phyloP scores from a whole-genome alignment of 306 rosid species.

The Medicago arabica region DNA sequence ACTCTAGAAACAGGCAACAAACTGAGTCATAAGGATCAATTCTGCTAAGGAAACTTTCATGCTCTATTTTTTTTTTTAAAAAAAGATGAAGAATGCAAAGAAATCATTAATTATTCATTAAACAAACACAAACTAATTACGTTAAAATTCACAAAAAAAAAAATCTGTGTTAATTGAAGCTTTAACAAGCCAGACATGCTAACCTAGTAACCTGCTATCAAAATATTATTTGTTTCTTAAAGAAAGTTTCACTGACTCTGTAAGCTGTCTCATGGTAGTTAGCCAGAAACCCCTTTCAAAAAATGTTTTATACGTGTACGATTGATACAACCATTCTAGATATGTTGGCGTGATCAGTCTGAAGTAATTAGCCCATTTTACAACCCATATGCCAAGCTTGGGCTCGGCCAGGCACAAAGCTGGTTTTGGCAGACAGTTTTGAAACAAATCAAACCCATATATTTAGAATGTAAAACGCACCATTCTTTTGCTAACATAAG shows the following conservation, averaged over 20 bases:
- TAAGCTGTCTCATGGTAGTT: not conserved
- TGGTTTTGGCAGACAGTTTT: slow-evolving; percentile 11
- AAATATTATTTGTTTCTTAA: slow-evolving; percentile 4
- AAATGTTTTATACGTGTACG: not conserved
- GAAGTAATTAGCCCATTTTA: slow-evolving; percentile 5
- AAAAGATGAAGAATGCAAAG: not conserved
- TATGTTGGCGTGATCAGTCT: slow-evolving; percentile 3
- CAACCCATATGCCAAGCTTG: not conserved
- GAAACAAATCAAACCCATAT: slow-evolving; percentile 23
- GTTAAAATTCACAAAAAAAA: not conserved
- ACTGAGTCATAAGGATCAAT: not conserved
- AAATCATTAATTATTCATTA: slow-evolving; percentile 5
- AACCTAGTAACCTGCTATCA: not conserved
- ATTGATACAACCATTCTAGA: not conserved
- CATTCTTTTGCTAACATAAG: slow-evolving; percentile 90
- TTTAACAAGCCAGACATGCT: not conserved
- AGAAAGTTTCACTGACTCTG: slow-evolving; percentile 10
- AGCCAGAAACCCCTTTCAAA: not conserved
- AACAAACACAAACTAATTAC: not conserved
- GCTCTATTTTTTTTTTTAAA: not conserved
- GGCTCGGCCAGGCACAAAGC: slow-evolving; percentile 10
- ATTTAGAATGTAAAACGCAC: slow-evolving; percentile 53
- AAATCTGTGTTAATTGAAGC: not conserved
- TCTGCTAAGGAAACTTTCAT: not conserved
- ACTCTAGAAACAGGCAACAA: slow-evolving; percentile 11